A percentile compares a stretch with the other conserved stretches of the same genome.
These are phyloP conservation scores for Aureoboletus auriporus DNA, from an alignment of 768 basidiomycete species.

Conservation along the genomic window DNA sequence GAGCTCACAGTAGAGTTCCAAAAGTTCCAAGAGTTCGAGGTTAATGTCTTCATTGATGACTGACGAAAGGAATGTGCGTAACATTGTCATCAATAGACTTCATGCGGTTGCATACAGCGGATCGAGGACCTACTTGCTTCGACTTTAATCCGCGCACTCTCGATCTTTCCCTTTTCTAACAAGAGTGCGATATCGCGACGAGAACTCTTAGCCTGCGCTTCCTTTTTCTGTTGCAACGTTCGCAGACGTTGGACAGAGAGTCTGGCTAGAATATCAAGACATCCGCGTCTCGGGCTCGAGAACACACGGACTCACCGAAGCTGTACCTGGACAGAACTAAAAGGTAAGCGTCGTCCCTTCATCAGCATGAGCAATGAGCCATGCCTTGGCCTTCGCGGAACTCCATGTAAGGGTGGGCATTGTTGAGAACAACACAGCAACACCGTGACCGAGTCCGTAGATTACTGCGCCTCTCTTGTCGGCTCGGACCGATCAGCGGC, in stretches of 20 bases:
- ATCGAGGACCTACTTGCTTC: conserved; percentile 62
- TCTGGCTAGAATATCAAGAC: conserved; percentile 34
- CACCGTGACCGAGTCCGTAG: neutral
- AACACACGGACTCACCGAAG: conserved; percentile 35
- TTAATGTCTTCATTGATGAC: conserved; percentile 85
- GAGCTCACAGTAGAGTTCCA: conserved; percentile 95
- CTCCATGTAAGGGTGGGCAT: conserved; percentile 47
- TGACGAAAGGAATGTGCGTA: conserved; percentile 25
- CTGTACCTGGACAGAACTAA: conserved; percentile 36
- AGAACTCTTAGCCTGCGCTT: conserved; percentile 70
- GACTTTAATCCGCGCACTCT: conserved; percentile 81
- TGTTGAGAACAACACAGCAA: conserved; percentile 3
- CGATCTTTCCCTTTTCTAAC: conserved; percentile 73
- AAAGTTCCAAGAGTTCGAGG: conserved; percentile 83
- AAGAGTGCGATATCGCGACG: conserved; percentile 80
- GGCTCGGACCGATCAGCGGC: conserved; percentile 10
- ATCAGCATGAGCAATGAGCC: neutral
- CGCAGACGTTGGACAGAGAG: conserved; percentile 82
- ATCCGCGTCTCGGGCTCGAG: neutral
- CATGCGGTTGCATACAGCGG: neutral
- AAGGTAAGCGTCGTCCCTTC: conserved; percentile 2
- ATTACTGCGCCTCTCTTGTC: too few species aligned
- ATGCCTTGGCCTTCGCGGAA: conserved; percentile 58
- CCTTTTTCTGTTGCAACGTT: conserved; percentile 89
- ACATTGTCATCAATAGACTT: conserved; percentile 12